Evolutionary conservation across 345 rosid species (phyloP).

Genomic region (Gynandropsis gynandra): DNA sequence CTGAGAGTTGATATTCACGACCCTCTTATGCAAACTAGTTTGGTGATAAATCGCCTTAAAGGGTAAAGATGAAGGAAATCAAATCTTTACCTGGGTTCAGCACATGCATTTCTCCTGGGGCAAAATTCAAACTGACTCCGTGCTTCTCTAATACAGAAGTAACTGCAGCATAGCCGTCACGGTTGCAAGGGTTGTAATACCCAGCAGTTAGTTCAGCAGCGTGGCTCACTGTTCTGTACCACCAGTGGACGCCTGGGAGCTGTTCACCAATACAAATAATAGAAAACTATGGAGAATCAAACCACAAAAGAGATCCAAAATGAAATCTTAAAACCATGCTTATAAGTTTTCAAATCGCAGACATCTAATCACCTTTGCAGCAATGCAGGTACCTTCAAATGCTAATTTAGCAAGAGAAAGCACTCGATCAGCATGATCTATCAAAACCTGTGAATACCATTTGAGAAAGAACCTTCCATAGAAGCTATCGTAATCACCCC

Average conservation of each 20-base stretch:
- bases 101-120: constrained; percentile 47
- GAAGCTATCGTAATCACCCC: constrained; percentile 86
- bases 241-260: constrained; percentile 94
- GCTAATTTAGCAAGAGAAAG: constrained; percentile 82
- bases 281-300: constrained; percentile 12
- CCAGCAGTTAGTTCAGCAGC: constrained; percentile 97
- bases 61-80: constrained; percentile 5
- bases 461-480: constrained; percentile 93
- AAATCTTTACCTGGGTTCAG: constrained; percentile 60
- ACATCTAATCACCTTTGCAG: constrained; percentile 63
- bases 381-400: constrained; percentile 63
- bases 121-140: constrained; percentile 59
- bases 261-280: constrained; percentile 50
- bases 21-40: not conserved
- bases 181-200: constrained; percentile 80
- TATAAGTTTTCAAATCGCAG: constrained; percentile 12
- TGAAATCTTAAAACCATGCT: not conserved
- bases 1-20: constrained; percentile 31
- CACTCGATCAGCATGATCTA: constrained; percentile 72
- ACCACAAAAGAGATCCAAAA: not conserved
- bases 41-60: not conserved
- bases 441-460: constrained; percentile 78
- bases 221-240: constrained; percentile 95
- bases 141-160: constrained; percentile 62
- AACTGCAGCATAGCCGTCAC: constrained; percentile 81